Conservation (phyloP, 2,329 filamentous ascomycete species). For the Verruconis gallopava region DNA sequence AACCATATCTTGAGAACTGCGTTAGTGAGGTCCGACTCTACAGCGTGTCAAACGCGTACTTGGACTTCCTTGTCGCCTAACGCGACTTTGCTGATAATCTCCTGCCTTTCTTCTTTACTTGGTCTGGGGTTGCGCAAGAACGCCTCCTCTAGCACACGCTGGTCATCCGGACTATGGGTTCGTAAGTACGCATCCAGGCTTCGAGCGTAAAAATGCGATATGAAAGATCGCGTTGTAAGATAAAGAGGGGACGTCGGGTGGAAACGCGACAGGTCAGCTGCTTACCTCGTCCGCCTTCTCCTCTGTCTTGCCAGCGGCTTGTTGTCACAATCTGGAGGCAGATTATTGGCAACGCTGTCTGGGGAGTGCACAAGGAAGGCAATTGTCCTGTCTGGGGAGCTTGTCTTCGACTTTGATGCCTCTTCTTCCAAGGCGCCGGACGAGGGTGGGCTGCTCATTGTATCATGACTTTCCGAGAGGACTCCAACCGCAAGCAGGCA, state of each 20-base stretch:
- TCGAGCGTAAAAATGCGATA: not conserved
- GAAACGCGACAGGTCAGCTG: too few relatives aligned
- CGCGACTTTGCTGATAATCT: slow-evolving; percentile 73
- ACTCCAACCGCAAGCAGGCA: too few relatives aligned
- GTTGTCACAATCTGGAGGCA: slow-evolving; percentile 46
- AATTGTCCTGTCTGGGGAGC: slow-evolving; percentile 22
- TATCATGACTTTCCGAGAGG: too few relatives aligned
- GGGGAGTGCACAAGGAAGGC: slow-evolving; percentile 49
- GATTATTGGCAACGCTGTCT: slow-evolving; percentile 41
- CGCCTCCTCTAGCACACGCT: slow-evolving; percentile 73
- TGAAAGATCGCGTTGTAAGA: not conserved
- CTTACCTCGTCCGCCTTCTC: slow-evolving; percentile 48
- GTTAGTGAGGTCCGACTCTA: slow-evolving; percentile 6
- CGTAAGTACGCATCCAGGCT: not conserved
- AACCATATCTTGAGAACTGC: slow-evolving; percentile 70
- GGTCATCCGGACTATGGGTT: slow-evolving; percentile 62
- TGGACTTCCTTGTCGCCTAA: slow-evolving; percentile 94
- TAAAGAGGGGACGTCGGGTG: too few relatives aligned
- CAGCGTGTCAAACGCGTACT: slow-evolving; percentile 42
- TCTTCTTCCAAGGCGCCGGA: not conserved
- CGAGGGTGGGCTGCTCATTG: not conserved
- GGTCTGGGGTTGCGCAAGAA: slow-evolving; percentile 80
- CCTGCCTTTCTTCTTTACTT: slow-evolving; percentile 74
- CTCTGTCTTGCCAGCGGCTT: slow-evolving; percentile 48
- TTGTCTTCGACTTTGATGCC: too few relatives aligned